A percentile compares a stretch with the other conserved stretches of the same genome.
Evolutionary conservation across 1,139 yeast genomes (phyloP).

Genomic region (Geotrichum carabidarum): DNA sequence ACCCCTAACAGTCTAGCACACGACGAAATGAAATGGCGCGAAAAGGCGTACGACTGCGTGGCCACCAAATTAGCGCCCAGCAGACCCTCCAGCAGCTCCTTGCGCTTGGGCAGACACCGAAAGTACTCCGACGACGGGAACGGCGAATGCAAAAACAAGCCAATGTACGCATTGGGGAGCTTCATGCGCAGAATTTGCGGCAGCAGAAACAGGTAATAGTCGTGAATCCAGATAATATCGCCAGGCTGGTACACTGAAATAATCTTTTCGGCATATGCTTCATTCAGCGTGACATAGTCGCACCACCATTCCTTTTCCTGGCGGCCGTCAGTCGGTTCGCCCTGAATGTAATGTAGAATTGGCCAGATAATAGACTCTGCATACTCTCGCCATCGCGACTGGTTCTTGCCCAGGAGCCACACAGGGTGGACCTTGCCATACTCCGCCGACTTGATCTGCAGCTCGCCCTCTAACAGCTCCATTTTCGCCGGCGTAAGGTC

Average conservation of each 20-base stretch:
- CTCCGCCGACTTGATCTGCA: conserved; percentile 30
- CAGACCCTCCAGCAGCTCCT: conserved; percentile 80
- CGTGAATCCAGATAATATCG: conserved; percentile 93
- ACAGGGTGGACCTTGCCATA: conserved; percentile 59
- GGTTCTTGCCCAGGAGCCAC: conserved; percentile 68
- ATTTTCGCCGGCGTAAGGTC: conserved; percentile 21
- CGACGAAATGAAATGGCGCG: conserved; percentile 86
- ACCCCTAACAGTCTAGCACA: conserved; percentile 43
- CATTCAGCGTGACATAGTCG: conserved; percentile 85
- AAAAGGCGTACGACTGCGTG: conserved; percentile 80
- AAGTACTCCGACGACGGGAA: conserved; percentile 96
- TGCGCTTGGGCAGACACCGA: conserved; percentile 77
- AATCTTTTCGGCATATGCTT: conserved; percentile 78
- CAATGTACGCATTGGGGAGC: conserved; percentile 74
- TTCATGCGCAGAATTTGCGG: conserved; percentile 85
- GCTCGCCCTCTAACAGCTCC: conserved; percentile 16
- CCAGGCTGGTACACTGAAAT: conserved; percentile 74
- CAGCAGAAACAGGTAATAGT: conserved; percentile 74
- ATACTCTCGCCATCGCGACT: conserved; percentile 72
- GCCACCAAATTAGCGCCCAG: conserved; percentile 83
- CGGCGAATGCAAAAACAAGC: conserved; percentile 58
- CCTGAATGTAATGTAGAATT: conserved; percentile 84
- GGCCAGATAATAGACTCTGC: conserved; percentile 95
- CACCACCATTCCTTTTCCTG: conserved; percentile 81
- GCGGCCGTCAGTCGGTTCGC: conserved; percentile 59